Percentiles rank a stretch among this genome's conserved stretches.
These are phyloP conservation scores for Agastache rugosa DNA, from an alignment of 257 asterid genomes.

Conservation along the genomic window DNA sequence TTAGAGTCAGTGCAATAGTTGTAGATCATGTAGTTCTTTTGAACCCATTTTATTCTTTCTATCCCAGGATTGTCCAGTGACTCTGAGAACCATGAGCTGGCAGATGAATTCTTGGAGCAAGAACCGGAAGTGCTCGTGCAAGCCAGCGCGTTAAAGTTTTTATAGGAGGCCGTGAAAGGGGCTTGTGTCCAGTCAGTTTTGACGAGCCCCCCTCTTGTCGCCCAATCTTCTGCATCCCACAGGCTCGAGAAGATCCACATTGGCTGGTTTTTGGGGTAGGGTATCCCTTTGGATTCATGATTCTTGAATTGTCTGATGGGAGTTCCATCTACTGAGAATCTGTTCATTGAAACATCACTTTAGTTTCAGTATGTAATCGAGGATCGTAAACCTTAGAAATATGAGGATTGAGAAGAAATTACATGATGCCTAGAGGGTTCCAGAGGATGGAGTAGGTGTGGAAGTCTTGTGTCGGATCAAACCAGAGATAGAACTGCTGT, in stretches of 20 bases:
- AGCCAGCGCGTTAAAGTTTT: slow-evolving; percentile 49
- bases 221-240: slow-evolving; percentile 74
- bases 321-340: slow-evolving; percentile 68
- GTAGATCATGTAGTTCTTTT: slow-evolving; percentile 55
- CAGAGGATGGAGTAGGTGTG: slow-evolving; percentile 67
- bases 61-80: slow-evolving; percentile 47
- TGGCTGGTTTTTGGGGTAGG: slow-evolving; percentile 60
- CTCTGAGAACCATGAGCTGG: slow-evolving; percentile 51
- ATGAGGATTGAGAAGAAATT: slow-evolving; percentile 11
- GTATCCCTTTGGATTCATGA: slow-evolving; percentile 52
- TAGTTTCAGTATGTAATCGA: slow-evolving; percentile 1
- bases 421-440: slow-evolving; percentile 70
- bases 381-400: too few species aligned
- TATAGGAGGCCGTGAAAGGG: slow-evolving; percentile 65
- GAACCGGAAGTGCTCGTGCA: slow-evolving; percentile 37
- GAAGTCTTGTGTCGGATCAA: slow-evolving; percentile 61
- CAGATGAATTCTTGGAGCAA: slow-evolving; percentile 40
- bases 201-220: slow-evolving; percentile 71
- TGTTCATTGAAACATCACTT: slow-evolving; percentile 30
- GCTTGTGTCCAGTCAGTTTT: slow-evolving; percentile 69
- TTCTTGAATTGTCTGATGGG: slow-evolving; percentile 75
- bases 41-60: slow-evolving; percentile 49
- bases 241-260: slow-evolving; percentile 70
- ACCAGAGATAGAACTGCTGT: slow-evolving; percentile 65
- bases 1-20: slow-evolving; percentile 53